Evolutionary conservation across 805 yeast species (phyloP).

Genomic region (Myxozyma sirexii): DNA sequence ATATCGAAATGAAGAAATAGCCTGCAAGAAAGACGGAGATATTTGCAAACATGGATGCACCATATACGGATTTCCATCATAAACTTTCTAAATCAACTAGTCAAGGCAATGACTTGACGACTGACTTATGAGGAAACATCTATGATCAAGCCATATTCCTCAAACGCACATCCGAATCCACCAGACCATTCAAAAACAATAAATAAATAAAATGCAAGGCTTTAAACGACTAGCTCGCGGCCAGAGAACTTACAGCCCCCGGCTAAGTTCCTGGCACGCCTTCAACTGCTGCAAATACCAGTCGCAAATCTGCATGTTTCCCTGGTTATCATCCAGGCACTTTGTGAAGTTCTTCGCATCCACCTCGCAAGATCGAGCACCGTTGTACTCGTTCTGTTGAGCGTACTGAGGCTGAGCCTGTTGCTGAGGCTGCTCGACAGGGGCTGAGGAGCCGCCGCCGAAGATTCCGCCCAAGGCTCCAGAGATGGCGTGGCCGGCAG

Average conservation of each 20-base stretch:
- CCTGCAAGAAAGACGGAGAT: no score
- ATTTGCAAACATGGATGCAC: no score
- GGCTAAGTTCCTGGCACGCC: slow-evolving; percentile 75
- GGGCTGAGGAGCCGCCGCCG: slow-evolving; percentile 71
- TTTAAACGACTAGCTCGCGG: no score
- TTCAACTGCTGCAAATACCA: slow-evolving; percentile 95
- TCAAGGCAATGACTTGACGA: no score
- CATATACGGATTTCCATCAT: no score
- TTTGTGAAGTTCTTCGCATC: slow-evolving; percentile 95
- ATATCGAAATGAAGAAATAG: no score
- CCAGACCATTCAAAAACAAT: no score
- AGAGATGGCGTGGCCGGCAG: slow-evolving; percentile 95
- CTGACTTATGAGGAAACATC: no score
- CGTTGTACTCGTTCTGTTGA: slow-evolving; percentile 45
- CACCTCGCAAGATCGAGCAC: slow-evolving; percentile 70
- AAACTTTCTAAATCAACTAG: no score
- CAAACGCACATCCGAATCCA: no score
- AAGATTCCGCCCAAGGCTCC: slow-evolving; percentile 90
- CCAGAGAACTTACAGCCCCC: slow-evolving; percentile 7
- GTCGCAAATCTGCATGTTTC: slow-evolving; percentile 96
- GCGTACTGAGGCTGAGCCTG: slow-evolving; percentile 44
- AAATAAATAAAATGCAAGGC: no score
- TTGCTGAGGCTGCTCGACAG: slow-evolving; percentile 53
- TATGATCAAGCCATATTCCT: no score
- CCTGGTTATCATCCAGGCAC: slow-evolving; percentile 90